These are phyloP conservation scores for Hemileccinum rubropunctum DNA, from an alignment of 768 basidiomycete species.

Conservation along the genomic window DNA sequence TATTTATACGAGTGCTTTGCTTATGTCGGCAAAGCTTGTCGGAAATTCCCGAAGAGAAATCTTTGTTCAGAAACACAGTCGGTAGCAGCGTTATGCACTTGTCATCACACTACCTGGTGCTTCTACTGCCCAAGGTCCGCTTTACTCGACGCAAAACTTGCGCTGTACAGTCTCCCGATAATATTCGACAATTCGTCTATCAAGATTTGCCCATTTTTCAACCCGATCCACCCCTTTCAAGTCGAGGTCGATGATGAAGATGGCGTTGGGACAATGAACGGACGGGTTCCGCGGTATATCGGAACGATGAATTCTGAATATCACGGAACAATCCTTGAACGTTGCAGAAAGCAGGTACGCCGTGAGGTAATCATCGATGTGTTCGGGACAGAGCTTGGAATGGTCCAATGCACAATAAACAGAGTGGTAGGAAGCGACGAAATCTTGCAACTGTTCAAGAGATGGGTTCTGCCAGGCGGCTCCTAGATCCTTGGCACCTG, in stretches of 20 bases:
- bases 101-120: no score
- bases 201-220: slow-evolving; percentile 69
- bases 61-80: no score
- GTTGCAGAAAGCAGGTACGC: slow-evolving; percentile 87
- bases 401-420: slow-evolving; percentile 36
- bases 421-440: slow-evolving; percentile 53
- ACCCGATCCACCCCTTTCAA: slow-evolving; percentile 68
- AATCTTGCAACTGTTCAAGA: slow-evolving; percentile 62
- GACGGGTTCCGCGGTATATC: slow-evolving; percentile 24
- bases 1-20: no score
- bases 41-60: no score
- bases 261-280: slow-evolving; percentile 30
- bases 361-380: slow-evolving; percentile 61
- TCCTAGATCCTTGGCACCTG: slow-evolving; percentile 23
- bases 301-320: slow-evolving; percentile 36
- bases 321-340: slow-evolving; percentile 94
- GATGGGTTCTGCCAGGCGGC: slow-evolving; percentile 47
- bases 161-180: slow-evolving; percentile 30
- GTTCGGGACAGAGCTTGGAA: slow-evolving; percentile 35
- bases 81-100: no score
- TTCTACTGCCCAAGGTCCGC: no score
- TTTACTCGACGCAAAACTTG: slow-evolving; percentile 22
- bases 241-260: slow-evolving; percentile 85
- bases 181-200: slow-evolving; percentile 57
- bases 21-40: no score